These are phyloP conservation scores for Mycena kentingensis DNA, from an alignment of 768 basidiomycete genomes.

Conservation along the genomic window DNA sequence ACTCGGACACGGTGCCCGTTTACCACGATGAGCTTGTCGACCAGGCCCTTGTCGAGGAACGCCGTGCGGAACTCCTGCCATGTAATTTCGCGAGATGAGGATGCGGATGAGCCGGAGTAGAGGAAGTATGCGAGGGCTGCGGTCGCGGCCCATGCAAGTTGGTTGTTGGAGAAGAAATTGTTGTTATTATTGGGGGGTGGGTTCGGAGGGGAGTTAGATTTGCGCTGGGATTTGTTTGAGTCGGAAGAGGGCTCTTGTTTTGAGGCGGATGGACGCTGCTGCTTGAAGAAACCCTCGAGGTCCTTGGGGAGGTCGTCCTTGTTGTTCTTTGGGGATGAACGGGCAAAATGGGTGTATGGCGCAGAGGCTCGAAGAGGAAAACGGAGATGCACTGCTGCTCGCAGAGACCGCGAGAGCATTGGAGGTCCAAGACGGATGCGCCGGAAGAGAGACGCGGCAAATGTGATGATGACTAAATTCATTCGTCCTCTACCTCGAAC, in stretches of 20 bases:
- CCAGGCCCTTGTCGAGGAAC: constrained; percentile 94
- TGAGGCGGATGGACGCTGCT: constrained; percentile 45
- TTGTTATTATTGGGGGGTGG: constrained; percentile 54
- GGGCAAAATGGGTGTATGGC: no score
- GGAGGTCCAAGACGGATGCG: constrained; percentile 28
- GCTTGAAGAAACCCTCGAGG: constrained; percentile 80
- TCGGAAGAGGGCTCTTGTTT: constrained; percentile 29
- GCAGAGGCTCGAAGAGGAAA: constrained; percentile 40
- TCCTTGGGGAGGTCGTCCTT: constrained; percentile 59
- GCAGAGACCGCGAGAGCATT: constrained; percentile 69
- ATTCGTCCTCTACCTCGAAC: constrained; percentile 68
- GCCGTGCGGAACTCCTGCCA: constrained; percentile 99
- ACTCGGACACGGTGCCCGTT: constrained; percentile 91
- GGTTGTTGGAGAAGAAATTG: constrained; percentile 58
- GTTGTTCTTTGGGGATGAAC: no score
- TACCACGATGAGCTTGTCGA: constrained; percentile 90
- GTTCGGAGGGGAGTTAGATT: constrained; percentile 37
- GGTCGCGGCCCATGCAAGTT: constrained; percentile 50
- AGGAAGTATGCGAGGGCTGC: constrained; percentile 66
- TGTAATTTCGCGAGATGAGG: constrained; percentile 85
- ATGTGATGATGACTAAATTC: constrained; percentile 21
- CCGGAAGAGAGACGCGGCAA: constrained; percentile 14
- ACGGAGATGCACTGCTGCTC: constrained; percentile 48
- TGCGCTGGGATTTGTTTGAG: constrained; percentile 34
- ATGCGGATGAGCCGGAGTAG: constrained; percentile 57